Base-by-base conservation (phyloP, 306 rosid species). In the Cicer bijugum region DNA sequence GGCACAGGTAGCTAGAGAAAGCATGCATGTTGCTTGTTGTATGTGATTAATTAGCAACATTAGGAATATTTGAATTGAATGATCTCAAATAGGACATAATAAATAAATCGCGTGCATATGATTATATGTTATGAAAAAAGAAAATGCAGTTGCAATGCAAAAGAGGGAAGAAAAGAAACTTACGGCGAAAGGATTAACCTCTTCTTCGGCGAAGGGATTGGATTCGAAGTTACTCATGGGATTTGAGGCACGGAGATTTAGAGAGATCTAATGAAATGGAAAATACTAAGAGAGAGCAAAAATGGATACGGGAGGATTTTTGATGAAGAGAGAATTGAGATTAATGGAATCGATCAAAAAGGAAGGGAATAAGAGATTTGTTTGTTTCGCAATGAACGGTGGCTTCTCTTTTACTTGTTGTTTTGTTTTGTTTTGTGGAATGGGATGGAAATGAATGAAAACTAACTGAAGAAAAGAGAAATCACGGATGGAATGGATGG, bases 171-270 rank as follows among this genome's bases (percentile, higher is more conserved):
- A 19, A 6, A 17, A 10, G 63, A 47, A 37, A 81, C 90, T 76
- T 59, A 86, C 97, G 47, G 92, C 88, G 53, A 91, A 91, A 53
- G 97, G 96, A 85, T 89, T 91, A 65, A 91, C 89, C 33, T 87
- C 89, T 0, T 89, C 97, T 0, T 87, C 89, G 0, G 83, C 92
- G 75, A 84, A 91, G 63, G 95, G 92, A 64, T 91, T 91, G 56
- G 89, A 15, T 8, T 89, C 91, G 84, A 70, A 78, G 65, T 64
- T 82, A 82, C 81, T 69, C 95, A 87, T 91, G 71, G 76, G 46
- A 66, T 37, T 60, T 1, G 53, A 78, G 28, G 44, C 8, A 80
- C 35, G 63, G 70, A 65, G 78, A 85, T 84, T 77, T 66, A 57
- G 61, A 61, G 14, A 58, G 10, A 43, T 7, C 1, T 1, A 4